Evolutionary conservation across 1,139 yeast species (phyloP), one percentile per base, ranked within the genome.

Genomic region (Debaryomyces subglobosus): DNA sequence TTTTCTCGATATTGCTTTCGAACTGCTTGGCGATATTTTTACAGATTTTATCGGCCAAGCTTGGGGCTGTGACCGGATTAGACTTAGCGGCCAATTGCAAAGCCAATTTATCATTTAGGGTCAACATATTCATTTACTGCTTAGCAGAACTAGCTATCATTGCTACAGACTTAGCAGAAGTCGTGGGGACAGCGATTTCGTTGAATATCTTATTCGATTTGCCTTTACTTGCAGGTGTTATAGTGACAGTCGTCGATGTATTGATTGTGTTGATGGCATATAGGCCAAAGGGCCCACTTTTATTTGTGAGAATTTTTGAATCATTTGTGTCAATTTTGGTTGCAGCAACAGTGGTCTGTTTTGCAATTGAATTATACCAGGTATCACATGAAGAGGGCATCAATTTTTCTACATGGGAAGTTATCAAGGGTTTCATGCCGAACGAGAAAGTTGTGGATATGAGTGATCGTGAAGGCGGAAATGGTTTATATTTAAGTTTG

Each of bases 91-190:
- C 90, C 52, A 88, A 87, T 63, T 91, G 97, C 67, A 79, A 91
- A 45, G 82, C 80, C 32, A 89, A 90, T 63, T 73, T 91, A 45
- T 85, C 92, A 1, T 69, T 69, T 35, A 78, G 79, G 68, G 61
- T 85, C 42, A 89, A 89, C 60, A 59, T 86, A 24, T 57, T 79
- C 16, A 74, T 91, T 2, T 92, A 90, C 63, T 60, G 80, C 1
- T 78, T 89, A 61, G 94, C 97, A 0, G 97, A 92, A 61, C 68
- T 88, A 23, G 96, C 97, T 18, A 92, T 91, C 49, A 84, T 91
- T 38, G 96, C 96, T 4, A 91, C 97, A 0, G 97, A 91, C 64
- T 75, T 91, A 58, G 97, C 97, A 0, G 97, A 91, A 63, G 96
- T 91, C 29, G 92, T 91, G 13, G 97, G 97, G 10, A 89, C 96